Evolutionary conservation across 2,329 filamentous ascomycete genomes (phyloP).

Genomic region (Cladosporium sp.): DNA sequence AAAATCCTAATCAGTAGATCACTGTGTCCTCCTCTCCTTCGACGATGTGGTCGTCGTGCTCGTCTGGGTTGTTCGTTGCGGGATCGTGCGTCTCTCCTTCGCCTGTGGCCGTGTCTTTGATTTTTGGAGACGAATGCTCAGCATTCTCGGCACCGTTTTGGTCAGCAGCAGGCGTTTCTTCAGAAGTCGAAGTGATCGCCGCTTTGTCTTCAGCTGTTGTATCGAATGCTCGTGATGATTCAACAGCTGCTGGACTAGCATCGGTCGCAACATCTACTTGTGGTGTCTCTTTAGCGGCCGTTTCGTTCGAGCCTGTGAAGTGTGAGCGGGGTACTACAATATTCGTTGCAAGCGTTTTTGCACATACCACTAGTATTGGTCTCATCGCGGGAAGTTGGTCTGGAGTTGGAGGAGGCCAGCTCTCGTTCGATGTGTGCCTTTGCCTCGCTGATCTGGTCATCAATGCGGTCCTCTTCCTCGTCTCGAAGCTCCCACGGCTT

Average conservation of each 20-base stretch:
- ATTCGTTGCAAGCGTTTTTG: background rate
- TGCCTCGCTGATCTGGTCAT: conserved; percentile 63
- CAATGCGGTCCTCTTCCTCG: conserved; percentile 67
- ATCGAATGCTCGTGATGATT: background rate
- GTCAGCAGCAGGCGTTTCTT: background rate
- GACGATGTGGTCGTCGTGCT: conserved; percentile 68
- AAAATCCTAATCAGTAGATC: conserved; percentile 62
- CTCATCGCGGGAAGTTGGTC: background rate
- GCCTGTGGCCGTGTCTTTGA: conserved; percentile 10
- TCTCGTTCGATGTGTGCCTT: conserved; percentile 62
- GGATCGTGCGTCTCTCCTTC: conserved; percentile 7
- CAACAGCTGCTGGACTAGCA: background rate
- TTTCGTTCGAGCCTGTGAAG: background rate
- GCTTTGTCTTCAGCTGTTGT: background rate
- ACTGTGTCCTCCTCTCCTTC: conserved; percentile 87
- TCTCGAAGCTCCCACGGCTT: conserved; percentile 72
- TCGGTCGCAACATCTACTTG: background rate
- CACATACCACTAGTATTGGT: background rate
- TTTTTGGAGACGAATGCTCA: conserved; percentile 17
- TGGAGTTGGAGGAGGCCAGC: conserved; percentile 23
- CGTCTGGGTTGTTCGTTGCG: conserved; percentile 12
- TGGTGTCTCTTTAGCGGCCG: background rate
- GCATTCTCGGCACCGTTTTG: conserved; percentile 26
- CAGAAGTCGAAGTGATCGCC: background rate
- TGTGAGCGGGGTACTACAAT: background rate